These are phyloP conservation scores for Cornus suecica DNA, from an alignment of 148 eudicot species.

Conservation along the genomic window DNA sequence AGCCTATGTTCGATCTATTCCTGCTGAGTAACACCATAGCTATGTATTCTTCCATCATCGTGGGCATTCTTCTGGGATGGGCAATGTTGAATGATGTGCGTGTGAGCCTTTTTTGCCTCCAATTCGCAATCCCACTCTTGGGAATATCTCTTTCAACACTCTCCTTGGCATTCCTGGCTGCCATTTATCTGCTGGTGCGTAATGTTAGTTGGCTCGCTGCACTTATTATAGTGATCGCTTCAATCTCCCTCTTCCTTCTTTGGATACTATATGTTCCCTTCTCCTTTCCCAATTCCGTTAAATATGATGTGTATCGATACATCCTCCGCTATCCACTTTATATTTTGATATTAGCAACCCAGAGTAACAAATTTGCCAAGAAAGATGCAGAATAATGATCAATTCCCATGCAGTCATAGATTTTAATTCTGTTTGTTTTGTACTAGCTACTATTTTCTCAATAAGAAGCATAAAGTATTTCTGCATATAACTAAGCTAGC, in stretches of 20 bases:
- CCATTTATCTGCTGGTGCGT: slow-evolving; percentile 23
- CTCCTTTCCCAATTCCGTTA: slow-evolving; percentile 10
- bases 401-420: too few species aligned
- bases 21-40: slow-evolving; percentile 27
- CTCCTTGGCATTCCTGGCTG: slow-evolving; percentile 32
- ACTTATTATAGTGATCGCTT: slow-evolving; percentile 16
- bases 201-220: slow-evolving; percentile 24
- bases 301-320: slow-evolving; percentile 10
- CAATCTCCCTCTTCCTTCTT: slow-evolving; percentile 10
- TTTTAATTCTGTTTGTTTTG: too few species aligned
- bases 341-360: slow-evolving; percentile 11
- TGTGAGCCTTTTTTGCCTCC: slow-evolving; percentile 18
- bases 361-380: too few species aligned
- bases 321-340: slow-evolving; percentile 21
- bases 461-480: too few species aligned
- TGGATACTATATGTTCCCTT: slow-evolving; percentile 18
- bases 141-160: slow-evolving; percentile 22
- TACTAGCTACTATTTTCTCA: too few species aligned
- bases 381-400: too few species aligned
- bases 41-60: slow-evolving; percentile 27
- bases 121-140: slow-evolving; percentile 20
- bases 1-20: slow-evolving; percentile 13
- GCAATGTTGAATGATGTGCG: slow-evolving; percentile 29
- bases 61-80: slow-evolving; percentile 26
- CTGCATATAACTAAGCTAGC: too few species aligned